phyloP scores from a whole-genome alignment of 139 green algal genomes.

The Chlamydomonas schloesseri region DNA sequence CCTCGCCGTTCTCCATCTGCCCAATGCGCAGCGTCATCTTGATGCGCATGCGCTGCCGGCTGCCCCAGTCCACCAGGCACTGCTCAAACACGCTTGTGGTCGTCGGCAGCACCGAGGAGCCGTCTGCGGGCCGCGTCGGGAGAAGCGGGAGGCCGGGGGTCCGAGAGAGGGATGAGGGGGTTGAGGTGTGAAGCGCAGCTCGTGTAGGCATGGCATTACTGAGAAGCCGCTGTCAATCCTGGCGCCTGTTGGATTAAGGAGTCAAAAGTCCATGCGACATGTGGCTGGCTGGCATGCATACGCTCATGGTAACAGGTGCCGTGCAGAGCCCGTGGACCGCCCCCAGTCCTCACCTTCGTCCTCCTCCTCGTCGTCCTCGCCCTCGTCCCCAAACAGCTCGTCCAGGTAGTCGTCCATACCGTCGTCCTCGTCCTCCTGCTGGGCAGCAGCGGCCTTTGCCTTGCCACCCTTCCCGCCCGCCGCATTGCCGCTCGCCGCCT shows the following conservation, averaged over 20 bases:
- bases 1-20: conserved; percentile 55
- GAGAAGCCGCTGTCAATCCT: too few relatives aligned
- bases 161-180: conserved; percentile 16
- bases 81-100: conserved; percentile 39
- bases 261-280: too few relatives aligned
- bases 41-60: conserved; percentile 31
- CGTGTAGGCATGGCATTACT: too few relatives aligned
- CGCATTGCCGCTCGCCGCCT: background rate
- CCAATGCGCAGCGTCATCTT: conserved; percentile 56
- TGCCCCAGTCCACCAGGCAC: conserved; percentile 53
- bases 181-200: background rate
- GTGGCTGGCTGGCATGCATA: too few relatives aligned
- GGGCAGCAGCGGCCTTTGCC: too few relatives aligned
- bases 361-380: conserved; percentile 13
- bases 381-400: background rate
- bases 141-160: conserved; percentile 15
- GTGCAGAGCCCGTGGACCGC: too few relatives aligned
- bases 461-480: too few relatives aligned
- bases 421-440: background rate
- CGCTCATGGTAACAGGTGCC: too few relatives aligned
- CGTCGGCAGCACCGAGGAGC: conserved; percentile 1
- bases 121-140: background rate
- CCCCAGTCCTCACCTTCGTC: background rate
- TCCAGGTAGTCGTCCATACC: background rate
- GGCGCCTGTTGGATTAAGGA: too few relatives aligned